Evolutionary conservation across 257 asterid genomes (phyloP).

Genomic region (Solanum piurae): DNA sequence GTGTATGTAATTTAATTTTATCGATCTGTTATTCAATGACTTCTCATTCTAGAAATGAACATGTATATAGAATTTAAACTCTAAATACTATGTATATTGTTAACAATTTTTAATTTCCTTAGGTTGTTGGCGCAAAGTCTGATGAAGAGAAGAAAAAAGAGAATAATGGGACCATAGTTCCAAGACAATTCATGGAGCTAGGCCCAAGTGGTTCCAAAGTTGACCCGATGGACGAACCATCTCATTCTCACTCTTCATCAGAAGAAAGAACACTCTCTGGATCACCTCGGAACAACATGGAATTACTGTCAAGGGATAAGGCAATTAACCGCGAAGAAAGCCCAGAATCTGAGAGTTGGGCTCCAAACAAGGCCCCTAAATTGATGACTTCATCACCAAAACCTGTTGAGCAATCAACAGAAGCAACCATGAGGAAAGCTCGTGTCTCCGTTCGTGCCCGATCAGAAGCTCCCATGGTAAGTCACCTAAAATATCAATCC

Average conservation of each 20-base stretch:
- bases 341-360: constrained; percentile 72
- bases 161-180: constrained; percentile 4
- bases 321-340: constrained; percentile 53
- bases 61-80: neutral
- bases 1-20: neutral
- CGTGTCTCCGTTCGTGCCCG: constrained; percentile 99
- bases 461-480: constrained; percentile 88
- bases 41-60: neutral
- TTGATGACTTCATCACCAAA: constrained; percentile 23
- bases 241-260: constrained; percentile 51
- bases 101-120: neutral
- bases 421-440: constrained; percentile 84
- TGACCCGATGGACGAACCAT: constrained; percentile 23
- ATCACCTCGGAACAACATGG: constrained; percentile 31
- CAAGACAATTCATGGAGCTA: constrained; percentile 60
- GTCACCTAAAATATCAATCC: neutral
- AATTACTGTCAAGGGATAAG: constrained; percentile 8
- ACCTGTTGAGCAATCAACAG: constrained; percentile 36
- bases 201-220: constrained; percentile 17
- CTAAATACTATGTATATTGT: neutral
- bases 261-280: constrained; percentile 77
- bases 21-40: neutral
- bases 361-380: constrained; percentile 38
- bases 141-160: constrained; percentile 1
- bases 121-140: neutral